Conservation (phyloP, 768 basidiomycete genomes). For the Rhodotorula graminis region DNA sequence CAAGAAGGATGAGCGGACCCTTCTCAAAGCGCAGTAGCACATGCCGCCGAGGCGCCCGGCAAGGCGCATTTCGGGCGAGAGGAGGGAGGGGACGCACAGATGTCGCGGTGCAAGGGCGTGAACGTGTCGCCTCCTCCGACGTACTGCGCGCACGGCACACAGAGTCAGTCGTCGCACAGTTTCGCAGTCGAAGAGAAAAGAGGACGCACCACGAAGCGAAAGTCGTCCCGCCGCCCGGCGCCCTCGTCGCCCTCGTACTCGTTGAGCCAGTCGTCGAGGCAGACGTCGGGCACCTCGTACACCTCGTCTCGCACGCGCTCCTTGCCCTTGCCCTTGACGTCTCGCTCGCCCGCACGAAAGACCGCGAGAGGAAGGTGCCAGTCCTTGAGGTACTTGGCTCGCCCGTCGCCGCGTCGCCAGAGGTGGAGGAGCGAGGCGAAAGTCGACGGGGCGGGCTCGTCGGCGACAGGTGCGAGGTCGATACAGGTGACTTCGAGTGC, state of each 20-base stretch:
- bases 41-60: too few species aligned
- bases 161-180: not conserved
- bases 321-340: not conserved
- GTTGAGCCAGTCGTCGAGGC: conserved; percentile 42
- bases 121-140: conserved; percentile 33
- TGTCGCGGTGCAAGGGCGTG: conserved; percentile 39
- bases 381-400: conserved; percentile 19
- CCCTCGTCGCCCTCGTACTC: conserved; percentile 16
- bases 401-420: conserved; percentile 1
- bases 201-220: conserved; percentile 28
- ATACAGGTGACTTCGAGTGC: not conserved
- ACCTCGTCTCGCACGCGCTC: conserved; percentile 4
- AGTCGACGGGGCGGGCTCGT: not conserved
- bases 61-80: not conserved
- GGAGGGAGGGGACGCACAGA: conserved; percentile 23
- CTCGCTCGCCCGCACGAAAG: not conserved
- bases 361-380: conserved; percentile 35
- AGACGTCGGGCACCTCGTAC: conserved; percentile 26
- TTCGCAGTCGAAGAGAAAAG: too few species aligned
- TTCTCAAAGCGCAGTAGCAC: not conserved
- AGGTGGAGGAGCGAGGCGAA: conserved; percentile 6
- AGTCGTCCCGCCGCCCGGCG: conserved; percentile 29
- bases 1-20: too few species aligned
- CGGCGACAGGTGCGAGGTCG: not conserved
- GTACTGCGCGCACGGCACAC: conserved; percentile 18